Base-by-base conservation (phyloP, 2,329 filamentous ascomycete species). In the Xylogone sp. region DNA sequence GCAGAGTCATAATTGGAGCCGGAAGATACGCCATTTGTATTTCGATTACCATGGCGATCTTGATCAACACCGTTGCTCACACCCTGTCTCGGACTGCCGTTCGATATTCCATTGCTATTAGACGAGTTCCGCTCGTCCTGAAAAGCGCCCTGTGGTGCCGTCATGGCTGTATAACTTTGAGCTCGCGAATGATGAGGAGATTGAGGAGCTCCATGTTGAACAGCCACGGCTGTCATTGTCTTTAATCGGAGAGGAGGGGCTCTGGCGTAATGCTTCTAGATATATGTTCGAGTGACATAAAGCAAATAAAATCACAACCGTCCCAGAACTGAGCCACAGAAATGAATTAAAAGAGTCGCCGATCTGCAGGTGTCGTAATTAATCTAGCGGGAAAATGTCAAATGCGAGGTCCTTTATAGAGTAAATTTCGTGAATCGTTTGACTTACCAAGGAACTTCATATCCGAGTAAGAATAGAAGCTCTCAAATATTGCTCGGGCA, bases 141-240 rank as follows among this genome's bases (percentile, higher is more conserved):
- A 49, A 55, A 55, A 52, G 46, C 53, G 56, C 47, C 56, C 46
- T 21, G 59, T 56, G 13, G 53, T 50, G 19, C 52, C 48, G 27
- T 21, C 50, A 20, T 20, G 29, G 54, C 52, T 16, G 54, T 55
- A 49, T 64, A 62, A 49, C 52, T 62, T 50, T 62, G 62, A 10
- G 63, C 54, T 27, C 58, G 62, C 27, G 63, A 60, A 31, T 59
- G 57, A 29, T 61, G 56, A 2, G 57, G 50, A 31, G 59, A 54
- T 46, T 57, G 56, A 45, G 57, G 58, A 52, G 60, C 48, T 39
- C 58, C 61, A 43, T 62, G 61, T 48, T 65, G 64, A 47, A 62
- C 59, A 48, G 61, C 63, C 31, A 68, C 62, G 43, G 65, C 65
- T 29, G 65, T 67, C 65, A 68, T 68, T n/a, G 49, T 62, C 53